Conservation (phyloP, 805 yeast genomes). For the Ogataea polymorpha region DNA sequence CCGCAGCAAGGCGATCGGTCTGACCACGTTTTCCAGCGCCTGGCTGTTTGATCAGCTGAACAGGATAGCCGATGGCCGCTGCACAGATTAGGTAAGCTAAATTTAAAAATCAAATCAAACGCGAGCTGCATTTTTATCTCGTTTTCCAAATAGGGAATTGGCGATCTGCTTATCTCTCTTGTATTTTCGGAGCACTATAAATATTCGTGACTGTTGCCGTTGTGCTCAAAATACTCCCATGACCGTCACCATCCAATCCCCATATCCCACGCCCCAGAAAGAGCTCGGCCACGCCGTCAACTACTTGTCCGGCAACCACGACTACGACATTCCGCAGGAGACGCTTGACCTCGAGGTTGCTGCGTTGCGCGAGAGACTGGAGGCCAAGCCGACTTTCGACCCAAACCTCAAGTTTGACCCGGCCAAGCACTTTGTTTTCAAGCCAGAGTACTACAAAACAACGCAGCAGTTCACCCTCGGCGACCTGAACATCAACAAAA, state of each 20-base stretch:
- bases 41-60: slow-evolving; percentile 59
- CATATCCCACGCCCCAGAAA: slow-evolving; percentile 21
- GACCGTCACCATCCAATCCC: slow-evolving; percentile 16
- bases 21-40: slow-evolving; percentile 52
- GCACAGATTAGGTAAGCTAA: slow-evolving; percentile 41
- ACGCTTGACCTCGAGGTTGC: slow-evolving; percentile 26
- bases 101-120: no score
- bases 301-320: slow-evolving; percentile 16
- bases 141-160: slow-evolving; percentile 6
- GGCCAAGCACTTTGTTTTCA: slow-evolving; percentile 34
- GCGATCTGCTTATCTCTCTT: slow-evolving; percentile 2
- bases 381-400: slow-evolving; percentile 26
- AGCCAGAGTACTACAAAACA: slow-evolving; percentile 33
- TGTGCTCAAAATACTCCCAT: not conserved
- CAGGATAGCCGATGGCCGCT: slow-evolving; percentile 43
- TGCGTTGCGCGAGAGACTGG: slow-evolving; percentile 16
- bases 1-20: slow-evolving; percentile 57
- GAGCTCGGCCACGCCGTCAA: slow-evolving; percentile 20
- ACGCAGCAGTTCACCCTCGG: slow-evolving; percentile 37
- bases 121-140: not conserved
- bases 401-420: slow-evolving; percentile 37
- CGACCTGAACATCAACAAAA: slow-evolving; percentile 35
- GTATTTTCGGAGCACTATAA: not conserved
- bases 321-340: slow-evolving; percentile 23
- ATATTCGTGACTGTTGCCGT: not conserved